Conservation (phyloP, 768 basidiomycete species). For the Amanita brunnescens region DNA sequence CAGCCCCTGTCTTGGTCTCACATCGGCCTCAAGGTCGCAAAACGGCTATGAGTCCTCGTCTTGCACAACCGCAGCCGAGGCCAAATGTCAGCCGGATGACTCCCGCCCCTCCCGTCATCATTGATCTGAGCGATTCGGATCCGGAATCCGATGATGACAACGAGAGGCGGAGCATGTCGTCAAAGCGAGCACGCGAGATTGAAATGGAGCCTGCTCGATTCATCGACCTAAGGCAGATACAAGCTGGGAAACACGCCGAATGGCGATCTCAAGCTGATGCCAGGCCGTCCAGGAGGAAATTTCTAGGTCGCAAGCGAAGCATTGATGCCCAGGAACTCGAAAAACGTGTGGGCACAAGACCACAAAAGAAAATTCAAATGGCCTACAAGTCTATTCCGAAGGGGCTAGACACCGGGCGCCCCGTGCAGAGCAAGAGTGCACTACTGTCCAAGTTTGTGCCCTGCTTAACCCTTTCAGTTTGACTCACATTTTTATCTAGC, state of each 20-base stretch:
- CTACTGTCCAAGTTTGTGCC: background rate
- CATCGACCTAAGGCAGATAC: background rate
- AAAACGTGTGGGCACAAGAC: background rate
- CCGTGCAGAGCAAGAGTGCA: background rate
- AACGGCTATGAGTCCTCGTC: background rate
- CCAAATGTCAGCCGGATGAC: constrained; percentile 1
- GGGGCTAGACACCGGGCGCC: background rate
- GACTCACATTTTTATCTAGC: background rate
- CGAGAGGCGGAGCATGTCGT: background rate
- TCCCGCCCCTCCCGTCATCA: background rate
- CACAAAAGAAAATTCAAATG: constrained; percentile 2
- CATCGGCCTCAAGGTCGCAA: too few species aligned
- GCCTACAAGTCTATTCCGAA: background rate
- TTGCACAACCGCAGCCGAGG: background rate
- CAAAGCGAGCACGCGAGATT: background rate
- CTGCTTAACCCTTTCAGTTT: background rate
- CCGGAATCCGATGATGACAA: background rate
- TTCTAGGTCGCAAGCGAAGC: background rate
- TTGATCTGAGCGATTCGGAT: too few species aligned
- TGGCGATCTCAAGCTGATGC: background rate
- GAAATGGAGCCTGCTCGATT: background rate
- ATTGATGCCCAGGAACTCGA: background rate
- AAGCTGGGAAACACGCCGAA: background rate
- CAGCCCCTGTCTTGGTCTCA: too few species aligned
- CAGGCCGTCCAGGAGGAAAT: background rate